Conservation (phyloP, 495 filamentous ascomycete species). For the Annulohypoxylon stygium region DNA sequence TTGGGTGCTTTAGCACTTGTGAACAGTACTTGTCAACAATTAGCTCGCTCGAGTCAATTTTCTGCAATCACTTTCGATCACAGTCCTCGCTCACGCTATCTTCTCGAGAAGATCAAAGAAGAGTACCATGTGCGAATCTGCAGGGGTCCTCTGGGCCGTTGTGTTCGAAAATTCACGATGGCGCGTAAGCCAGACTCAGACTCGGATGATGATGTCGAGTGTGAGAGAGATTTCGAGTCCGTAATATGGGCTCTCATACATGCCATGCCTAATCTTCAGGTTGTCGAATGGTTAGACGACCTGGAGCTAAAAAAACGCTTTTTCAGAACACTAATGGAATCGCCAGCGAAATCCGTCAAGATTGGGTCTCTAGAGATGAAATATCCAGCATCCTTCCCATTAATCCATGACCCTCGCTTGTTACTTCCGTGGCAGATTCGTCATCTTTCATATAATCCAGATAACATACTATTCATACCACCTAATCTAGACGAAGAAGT, state of each 20-base stretch:
- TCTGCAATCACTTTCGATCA: conserved; percentile 9
- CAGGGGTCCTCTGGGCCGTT: background rate
- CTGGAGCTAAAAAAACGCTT: background rate
- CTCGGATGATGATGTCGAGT: background rate
- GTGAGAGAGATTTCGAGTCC: background rate
- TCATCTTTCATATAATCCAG: background rate
- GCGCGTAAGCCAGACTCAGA: background rate
- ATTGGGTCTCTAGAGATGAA: background rate
- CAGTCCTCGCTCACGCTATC: background rate
- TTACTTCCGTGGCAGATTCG: background rate
- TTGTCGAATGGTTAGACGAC: background rate
- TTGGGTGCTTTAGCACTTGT: conserved; percentile 16
- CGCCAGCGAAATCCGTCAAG: background rate
- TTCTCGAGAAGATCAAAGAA: background rate
- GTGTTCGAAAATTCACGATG: conserved; percentile 9
- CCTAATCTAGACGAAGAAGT: background rate
- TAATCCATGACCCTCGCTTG: background rate
- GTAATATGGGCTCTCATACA: background rate
- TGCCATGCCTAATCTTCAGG: background rate
- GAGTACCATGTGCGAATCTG: background rate
- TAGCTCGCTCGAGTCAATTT: conserved; percentile 29
- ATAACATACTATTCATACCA: background rate
- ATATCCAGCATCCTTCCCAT: background rate
- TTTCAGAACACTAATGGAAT: background rate
- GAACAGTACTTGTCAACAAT: conserved; percentile 16